Evolutionary conservation across 371 early-diverging fungal genomes (phyloP).

Genomic region (Caulochytrium protostelioides): DNA sequence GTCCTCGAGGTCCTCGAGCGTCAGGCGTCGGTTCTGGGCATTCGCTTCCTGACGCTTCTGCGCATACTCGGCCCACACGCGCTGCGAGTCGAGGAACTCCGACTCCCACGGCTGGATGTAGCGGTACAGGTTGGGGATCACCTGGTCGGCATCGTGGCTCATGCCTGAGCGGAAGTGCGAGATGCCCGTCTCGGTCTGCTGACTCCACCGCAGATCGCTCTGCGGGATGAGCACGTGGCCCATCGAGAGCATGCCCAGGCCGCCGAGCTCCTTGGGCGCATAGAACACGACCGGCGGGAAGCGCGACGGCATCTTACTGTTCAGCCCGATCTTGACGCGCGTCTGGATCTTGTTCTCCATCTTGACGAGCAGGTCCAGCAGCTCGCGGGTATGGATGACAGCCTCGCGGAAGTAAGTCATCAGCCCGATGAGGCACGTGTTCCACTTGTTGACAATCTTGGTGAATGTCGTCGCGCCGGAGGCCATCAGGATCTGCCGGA

Average conservation of each 20-base stretch:
- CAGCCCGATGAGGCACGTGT: slow-evolving; percentile 75
- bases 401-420: slow-evolving; percentile 97
- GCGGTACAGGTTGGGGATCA: slow-evolving; percentile 91
- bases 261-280: slow-evolving; percentile 86
- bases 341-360: slow-evolving; percentile 95
- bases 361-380: slow-evolving; percentile 85
- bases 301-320: slow-evolving; percentile 96
- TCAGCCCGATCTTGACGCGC: slow-evolving; percentile 97
- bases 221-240: slow-evolving; percentile 94
- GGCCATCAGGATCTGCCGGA: slow-evolving; percentile 93
- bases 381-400: slow-evolving; percentile 86
- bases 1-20: slow-evolving; percentile 91
- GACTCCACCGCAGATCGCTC: slow-evolving; percentile 86
- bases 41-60: slow-evolving; percentile 90
- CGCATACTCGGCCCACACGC: slow-evolving; percentile 97
- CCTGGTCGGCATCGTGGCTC: slow-evolving; percentile 88
- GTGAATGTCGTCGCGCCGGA: slow-evolving; percentile 92
- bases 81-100: slow-evolving; percentile 93
- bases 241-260: slow-evolving; percentile 97
- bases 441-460: slow-evolving; percentile 96
- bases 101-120: slow-evolving; percentile 97
- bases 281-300: slow-evolving; percentile 96
- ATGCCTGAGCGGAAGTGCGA: slow-evolving; percentile 97
- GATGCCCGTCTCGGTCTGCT: slow-evolving; percentile 90
- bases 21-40: slow-evolving; percentile 80